Conservation (phyloP, 768 basidiomycete genomes). For the Termitomyces sp. region DNA sequence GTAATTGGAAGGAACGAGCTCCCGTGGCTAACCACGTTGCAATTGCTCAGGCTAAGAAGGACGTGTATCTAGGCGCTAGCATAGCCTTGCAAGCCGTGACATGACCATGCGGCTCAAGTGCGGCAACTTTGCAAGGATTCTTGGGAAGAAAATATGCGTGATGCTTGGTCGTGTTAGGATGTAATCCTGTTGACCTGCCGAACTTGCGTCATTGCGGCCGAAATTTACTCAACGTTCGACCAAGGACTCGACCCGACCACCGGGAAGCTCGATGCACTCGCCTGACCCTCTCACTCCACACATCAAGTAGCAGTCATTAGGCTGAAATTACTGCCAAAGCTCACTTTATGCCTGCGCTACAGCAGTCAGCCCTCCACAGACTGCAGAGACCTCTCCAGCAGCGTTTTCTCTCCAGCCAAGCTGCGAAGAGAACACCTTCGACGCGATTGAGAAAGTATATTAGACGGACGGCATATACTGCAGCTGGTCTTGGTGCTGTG, state of each 20-base stretch:
- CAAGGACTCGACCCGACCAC: not conserved
- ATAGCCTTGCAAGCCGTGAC: not conserved
- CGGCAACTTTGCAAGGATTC: too few relatives aligned
- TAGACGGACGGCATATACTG: slow-evolving; percentile 29
- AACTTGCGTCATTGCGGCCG: slow-evolving; percentile 5
- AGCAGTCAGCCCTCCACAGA: not conserved
- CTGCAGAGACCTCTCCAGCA: not conserved
- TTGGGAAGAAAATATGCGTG: not conserved
- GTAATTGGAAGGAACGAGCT: not conserved
- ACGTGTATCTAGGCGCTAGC: not conserved
- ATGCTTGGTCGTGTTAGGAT: slow-evolving; percentile 5
- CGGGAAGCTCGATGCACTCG: slow-evolving; percentile 3
- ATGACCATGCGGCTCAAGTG: too few relatives aligned
- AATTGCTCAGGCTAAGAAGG: not conserved
- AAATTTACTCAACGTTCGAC: not conserved
- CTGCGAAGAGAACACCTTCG: slow-evolving; percentile 1
- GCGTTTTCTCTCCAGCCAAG: not conserved
- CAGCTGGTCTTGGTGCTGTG: slow-evolving; percentile 31
- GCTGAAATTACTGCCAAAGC: not conserved
- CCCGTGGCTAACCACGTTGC: not conserved
- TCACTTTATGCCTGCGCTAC: slow-evolving; percentile 1
- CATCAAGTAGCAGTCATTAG: not conserved
- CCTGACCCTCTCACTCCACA: not conserved
- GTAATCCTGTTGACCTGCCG: slow-evolving; percentile 2
- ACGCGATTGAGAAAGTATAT: slow-evolving; percentile 14